A percentile compares a stretch with the other conserved stretches of the same genome.
phyloP scores from a whole-genome alignment of 2,329 filamentous ascomycete genomes.

The Elsinoe batatas region DNA sequence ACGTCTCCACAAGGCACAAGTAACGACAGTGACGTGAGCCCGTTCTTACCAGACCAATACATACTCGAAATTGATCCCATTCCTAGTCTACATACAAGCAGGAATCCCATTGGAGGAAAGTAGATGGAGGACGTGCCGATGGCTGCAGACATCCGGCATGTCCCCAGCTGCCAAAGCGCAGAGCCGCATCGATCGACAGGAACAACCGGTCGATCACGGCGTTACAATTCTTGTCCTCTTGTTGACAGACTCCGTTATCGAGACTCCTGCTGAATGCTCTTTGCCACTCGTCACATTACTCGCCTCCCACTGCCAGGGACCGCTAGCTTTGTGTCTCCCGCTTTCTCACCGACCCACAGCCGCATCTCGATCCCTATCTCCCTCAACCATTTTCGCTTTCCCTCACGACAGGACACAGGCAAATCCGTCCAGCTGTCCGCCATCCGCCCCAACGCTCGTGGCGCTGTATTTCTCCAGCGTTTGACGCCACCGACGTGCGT shows the following conservation, averaged over 20 bases:
- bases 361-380: conserved; percentile 9
- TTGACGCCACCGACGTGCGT: conserved; percentile 9
- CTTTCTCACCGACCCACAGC: not conserved
- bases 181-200: conserved; percentile 6
- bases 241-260: not conserved
- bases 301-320: not conserved
- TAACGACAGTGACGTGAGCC: not conserved
- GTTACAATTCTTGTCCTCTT: not conserved
- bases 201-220: not conserved
- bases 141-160: not conserved
- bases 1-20: not conserved
- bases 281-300: not conserved
- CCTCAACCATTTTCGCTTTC: conserved; percentile 7
- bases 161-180: not conserved
- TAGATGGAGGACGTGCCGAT: not conserved
- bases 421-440: not conserved
- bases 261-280: not conserved
- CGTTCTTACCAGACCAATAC: not conserved
- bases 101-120: not conserved
- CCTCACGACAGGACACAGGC: not conserved
- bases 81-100: not conserved
- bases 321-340: not conserved
- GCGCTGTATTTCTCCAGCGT: not conserved
- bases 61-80: not conserved
- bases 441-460: conserved; percentile 11